A percentile compares a stretch with the other conserved stretches of the same genome.
Conservation (phyloP, 495 filamentous ascomycete genomes). For the Hypoxylon fragiforme region DNA sequence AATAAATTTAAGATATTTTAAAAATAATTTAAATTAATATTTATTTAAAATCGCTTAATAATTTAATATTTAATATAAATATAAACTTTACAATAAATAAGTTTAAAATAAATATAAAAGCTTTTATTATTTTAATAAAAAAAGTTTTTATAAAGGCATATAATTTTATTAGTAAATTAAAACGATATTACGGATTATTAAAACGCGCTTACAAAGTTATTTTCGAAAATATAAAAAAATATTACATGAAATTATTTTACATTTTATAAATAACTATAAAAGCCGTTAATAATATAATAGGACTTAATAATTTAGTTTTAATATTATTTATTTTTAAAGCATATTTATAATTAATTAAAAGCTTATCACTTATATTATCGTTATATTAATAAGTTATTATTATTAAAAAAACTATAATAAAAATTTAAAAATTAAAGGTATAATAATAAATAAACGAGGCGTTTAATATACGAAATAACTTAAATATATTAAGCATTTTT, state of each 20-base stretch:
- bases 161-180: neutral
- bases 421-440: neutral
- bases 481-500: neutral
- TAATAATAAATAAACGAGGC: neutral
- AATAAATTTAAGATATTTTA: neutral
- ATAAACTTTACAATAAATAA: neutral
- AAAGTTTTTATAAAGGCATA: neutral
- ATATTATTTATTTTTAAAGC: neutral
- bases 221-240: too few species aligned
- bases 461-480: neutral
- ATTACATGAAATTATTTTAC: too few species aligned
- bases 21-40: neutral
- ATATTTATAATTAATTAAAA: neutral
- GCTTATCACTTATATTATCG: neutral
- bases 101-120: neutral
- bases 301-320: neutral
- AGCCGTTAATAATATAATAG: constrained; percentile 1
- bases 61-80: neutral
- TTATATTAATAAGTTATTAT: neutral
- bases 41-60: neutral
- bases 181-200: too few species aligned
- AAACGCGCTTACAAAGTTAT: too few species aligned
- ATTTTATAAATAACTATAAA: neutral
- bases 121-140: neutral
- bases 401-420: neutral